phyloP scores from a whole-genome alignment of 257 asterid species.

The Plantago elongata region DNA sequence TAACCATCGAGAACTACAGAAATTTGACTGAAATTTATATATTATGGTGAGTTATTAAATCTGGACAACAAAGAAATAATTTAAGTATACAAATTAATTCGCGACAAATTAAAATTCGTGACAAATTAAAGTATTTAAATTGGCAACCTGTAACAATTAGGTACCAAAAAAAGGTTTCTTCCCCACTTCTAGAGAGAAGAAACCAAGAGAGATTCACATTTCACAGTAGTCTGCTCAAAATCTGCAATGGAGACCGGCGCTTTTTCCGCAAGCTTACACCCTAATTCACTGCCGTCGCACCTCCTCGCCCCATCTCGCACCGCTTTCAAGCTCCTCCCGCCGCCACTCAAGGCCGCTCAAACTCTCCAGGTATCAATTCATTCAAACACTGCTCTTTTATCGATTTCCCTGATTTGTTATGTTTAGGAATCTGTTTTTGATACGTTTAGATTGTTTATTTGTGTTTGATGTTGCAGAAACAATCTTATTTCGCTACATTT shows the following conservation, averaged over 20 bases:
- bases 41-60: too few species aligned
- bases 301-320: slow-evolving; percentile 29
- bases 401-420: neutral
- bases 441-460: neutral
- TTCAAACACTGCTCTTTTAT: neutral
- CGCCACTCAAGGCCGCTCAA: slow-evolving; percentile 22
- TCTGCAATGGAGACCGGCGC: slow-evolving; percentile 46
- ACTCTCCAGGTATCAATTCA: slow-evolving; percentile 30
- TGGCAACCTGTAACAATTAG: too few species aligned
- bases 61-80: neutral
- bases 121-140: too few species aligned
- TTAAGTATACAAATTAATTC: neutral
- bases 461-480: slow-evolving; percentile 32
- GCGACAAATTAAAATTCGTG: too few species aligned
- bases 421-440: neutral
- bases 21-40: too few species aligned
- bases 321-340: slow-evolving; percentile 29
- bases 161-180: too few species aligned
- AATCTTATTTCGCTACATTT: slow-evolving; percentile 33
- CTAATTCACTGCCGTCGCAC: slow-evolving; percentile 22
- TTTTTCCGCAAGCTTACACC: slow-evolving; percentile 33
- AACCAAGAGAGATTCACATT: too few species aligned
- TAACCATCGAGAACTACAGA: too few species aligned
- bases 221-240: neutral
- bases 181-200: too few species aligned